Conservation (phyloP, 768 basidiomycete genomes). For the Suillus lakei region DNA sequence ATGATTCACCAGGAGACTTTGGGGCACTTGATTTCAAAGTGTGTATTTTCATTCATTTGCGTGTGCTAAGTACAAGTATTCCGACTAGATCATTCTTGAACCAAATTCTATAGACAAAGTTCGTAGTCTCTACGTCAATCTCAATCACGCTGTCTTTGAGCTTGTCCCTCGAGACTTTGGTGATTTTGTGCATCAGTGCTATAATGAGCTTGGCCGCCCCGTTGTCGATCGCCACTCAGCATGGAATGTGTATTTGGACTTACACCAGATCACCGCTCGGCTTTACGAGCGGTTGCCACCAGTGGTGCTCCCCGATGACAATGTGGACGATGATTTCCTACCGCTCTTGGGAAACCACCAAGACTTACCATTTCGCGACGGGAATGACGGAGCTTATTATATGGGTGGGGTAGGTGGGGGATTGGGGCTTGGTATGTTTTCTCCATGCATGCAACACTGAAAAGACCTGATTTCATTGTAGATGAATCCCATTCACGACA, state of each 20-base stretch:
- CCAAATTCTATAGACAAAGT: neutral
- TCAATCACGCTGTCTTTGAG: neutral
- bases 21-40: constrained; percentile 41
- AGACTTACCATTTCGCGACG: constrained; percentile 16
- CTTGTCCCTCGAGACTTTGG: neutral
- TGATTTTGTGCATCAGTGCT: neutral
- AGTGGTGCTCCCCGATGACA: neutral
- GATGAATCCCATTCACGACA: no score
- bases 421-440: neutral
- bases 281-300: neutral
- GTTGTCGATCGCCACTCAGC: neutral
- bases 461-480: no score
- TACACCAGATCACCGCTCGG: neutral
- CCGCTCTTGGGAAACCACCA: constrained; percentile 5
- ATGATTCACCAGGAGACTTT: constrained; percentile 31
- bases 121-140: neutral
- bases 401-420: constrained; percentile 4
- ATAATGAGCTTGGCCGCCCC: neutral
- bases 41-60: no score
- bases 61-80: no score
- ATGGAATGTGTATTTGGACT: neutral
- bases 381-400: constrained; percentile 20
- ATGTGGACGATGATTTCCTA: neutral
- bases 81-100: no score
- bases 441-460: no score